Base-by-base conservation (phyloP, 2,329 filamentous ascomycete genomes). In the Penicillium aurantiogriseum region DNA sequence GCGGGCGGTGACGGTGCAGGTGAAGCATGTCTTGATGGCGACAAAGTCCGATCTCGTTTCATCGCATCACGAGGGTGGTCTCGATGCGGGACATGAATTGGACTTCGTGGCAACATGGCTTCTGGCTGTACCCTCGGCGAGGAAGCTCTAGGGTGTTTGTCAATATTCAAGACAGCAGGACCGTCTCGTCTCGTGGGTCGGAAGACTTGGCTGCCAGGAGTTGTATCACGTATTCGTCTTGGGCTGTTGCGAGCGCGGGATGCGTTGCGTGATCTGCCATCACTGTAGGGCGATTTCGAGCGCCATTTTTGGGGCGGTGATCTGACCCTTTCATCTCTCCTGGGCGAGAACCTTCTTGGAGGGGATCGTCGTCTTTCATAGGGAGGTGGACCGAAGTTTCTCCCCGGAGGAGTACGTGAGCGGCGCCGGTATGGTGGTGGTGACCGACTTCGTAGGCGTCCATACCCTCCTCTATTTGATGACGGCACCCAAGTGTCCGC, bases 1-100 rank as follows among this genome's bases (percentile, higher is more conserved):
- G 74, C 80, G 9, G 85, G 87, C 39, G 80, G 81, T 55, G 80
- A 74, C 23, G 79, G 79, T 39, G 78, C 79, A 35, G 80, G 80
- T 21, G 77, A 70, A 23, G 27, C 57, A 40, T 60, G 67, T 52
- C 69, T 74, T 42, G 71, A 71, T 33, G 83, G 29, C 21, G 49
- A 85, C 27, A 80, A 81, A 51, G 84, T 85, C 38, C 80, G 77
- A 53, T 79, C 79, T 59, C 59, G 52, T 25, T 49, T 59, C 79
- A 81, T 47, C 76, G 81, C 78, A 21, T 81, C 77, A 39, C 74
- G 70, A 52, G 78, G 74, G 17, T 75, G 74, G 42, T 84, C 81
- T 43, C 75, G 71, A 35, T 80, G 78, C 58, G 80, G 76, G 57
- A 77, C 78, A 65, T 81, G 79, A 42, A 79, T 76, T 51, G 82